Conservation (phyloP, 371 early-diverging fungal genomes). For the Mortierella sp. region DNA sequence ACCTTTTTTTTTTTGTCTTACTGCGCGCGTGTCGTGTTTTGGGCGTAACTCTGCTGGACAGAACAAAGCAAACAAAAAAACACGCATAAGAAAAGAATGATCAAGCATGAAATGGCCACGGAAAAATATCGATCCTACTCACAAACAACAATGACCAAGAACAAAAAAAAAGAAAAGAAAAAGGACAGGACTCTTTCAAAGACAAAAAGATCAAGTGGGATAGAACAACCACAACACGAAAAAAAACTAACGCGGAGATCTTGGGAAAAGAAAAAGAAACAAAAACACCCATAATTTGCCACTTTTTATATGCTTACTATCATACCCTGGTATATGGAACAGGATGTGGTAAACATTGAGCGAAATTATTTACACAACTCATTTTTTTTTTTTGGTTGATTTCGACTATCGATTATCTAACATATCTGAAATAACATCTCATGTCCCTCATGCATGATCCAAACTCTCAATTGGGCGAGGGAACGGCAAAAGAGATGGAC, state of each 20-base stretch:
- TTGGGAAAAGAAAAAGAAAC: not conserved
- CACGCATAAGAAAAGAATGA: not conserved
- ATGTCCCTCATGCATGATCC: not conserved
- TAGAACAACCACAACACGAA: not conserved
- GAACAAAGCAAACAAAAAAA: not conserved
- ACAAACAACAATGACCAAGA: not conserved
- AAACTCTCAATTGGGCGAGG: not conserved
- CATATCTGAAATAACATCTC: not conserved
- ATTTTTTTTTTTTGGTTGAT: not conserved
- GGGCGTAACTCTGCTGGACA: not conserved
- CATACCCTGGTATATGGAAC: too few relatives aligned
- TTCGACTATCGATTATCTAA: not conserved
- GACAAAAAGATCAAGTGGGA: not conserved
- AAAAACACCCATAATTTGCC: not conserved
- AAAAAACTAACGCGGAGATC: constrained; percentile 4
- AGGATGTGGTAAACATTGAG: not conserved
- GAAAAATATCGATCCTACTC: not conserved
- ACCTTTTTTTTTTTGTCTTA: too few relatives aligned
- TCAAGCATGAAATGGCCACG: not conserved
- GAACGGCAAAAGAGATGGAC: not conserved
- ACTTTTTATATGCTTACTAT: too few relatives aligned
- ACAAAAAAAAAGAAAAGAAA: not conserved
- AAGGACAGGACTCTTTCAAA: not conserved
- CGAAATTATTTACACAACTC: not conserved
- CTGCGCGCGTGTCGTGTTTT: too few relatives aligned